Percentiles rank a stretch among this genome's conserved stretches.
Evolutionary conservation across 305 asterid genomes (phyloP).

Genomic region (Plantago lanceolata): DNA sequence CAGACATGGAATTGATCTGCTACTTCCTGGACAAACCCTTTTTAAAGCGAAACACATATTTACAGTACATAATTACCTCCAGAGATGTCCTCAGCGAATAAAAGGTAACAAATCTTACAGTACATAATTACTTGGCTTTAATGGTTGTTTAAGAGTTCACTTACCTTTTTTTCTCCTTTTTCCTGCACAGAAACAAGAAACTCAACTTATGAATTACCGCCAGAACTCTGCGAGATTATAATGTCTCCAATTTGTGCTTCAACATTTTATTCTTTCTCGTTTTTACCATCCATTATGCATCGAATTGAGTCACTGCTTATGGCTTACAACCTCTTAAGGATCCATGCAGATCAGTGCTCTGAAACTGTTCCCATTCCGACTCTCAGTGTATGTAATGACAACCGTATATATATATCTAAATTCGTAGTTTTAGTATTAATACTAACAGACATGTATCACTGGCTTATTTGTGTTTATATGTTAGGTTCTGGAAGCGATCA

Average conservation of each 20-base stretch:
- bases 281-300: conserved; percentile 68
- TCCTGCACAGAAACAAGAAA: conserved; percentile 40
- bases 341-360: conserved; percentile 37
- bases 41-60: conserved; percentile 43
- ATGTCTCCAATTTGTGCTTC: conserved; percentile 60
- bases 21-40: conserved; percentile 41
- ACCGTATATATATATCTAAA: not conserved
- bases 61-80: conserved; percentile 53
- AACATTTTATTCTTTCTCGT: conserved; percentile 59
- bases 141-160: not conserved
- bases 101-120: conserved; percentile 37
- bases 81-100: conserved; percentile 32
- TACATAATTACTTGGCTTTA: too few relatives aligned
- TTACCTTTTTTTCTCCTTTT: conserved; percentile 8
- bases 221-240: conserved; percentile 60
- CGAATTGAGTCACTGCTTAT: conserved; percentile 69
- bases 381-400: conserved; percentile 36
- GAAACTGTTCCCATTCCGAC: conserved; percentile 50
- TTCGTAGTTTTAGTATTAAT: not conserved
- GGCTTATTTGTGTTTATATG: not conserved
- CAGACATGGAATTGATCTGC: conserved; percentile 59
- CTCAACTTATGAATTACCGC: conserved; percentile 57
- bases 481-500: conserved; percentile 84
- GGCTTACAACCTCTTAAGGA: conserved; percentile 53
- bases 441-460: not conserved